These are phyloP conservation scores for Cryptococcus amylolentus DNA, from an alignment of 1,284 basidiomycete species.

Conservation along the genomic window DNA sequence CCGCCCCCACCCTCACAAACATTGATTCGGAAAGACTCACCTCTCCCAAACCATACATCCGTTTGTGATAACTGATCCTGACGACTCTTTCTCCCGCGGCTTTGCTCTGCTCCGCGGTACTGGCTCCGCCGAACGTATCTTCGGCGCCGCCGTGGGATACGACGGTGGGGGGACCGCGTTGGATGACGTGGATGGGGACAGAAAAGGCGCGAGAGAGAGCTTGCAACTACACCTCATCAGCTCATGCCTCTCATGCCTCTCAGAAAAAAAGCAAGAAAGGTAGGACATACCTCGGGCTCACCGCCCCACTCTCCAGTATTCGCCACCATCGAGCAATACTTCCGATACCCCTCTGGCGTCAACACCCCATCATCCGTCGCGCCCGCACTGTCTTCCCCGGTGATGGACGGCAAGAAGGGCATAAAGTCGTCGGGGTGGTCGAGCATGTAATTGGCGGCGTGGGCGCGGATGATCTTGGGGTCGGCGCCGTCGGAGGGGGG, in stretches of 20 bases:
- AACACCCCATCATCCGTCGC: conserved; percentile 69
- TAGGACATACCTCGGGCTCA: conserved; percentile 70
- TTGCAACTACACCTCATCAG: conserved; percentile 58
- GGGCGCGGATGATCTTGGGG: conserved; percentile 56
- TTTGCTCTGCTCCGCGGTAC: conserved; percentile 44
- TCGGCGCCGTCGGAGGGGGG: conserved; percentile 11
- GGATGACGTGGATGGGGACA: conserved; percentile 87
- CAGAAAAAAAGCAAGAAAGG: not conserved
- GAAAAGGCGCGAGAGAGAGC: conserved; percentile 81
- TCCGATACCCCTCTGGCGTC: conserved; percentile 63
- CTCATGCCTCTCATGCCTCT: too few species aligned
- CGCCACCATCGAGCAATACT: conserved; percentile 76
- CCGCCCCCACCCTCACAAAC: not conserved
- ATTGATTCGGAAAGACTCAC: conserved; percentile 53
- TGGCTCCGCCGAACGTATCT: conserved; percentile 43
- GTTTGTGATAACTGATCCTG: conserved; percentile 82
- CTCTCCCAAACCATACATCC: conserved; percentile 91
- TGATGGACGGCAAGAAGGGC: conserved; percentile 80
- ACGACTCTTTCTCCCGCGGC: conserved; percentile 55
- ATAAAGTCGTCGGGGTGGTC: conserved; percentile 85
- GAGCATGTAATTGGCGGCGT: conserved; percentile 79
- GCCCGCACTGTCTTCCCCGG: conserved; percentile 71
- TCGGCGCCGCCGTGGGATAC: conserved; percentile 65
- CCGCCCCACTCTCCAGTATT: conserved; percentile 92
- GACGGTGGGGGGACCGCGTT: conserved; percentile 72